Evolutionary conservation across 495 filamentous ascomycete genomes (phyloP), one percentile per base, ranked within the genome.

Genomic region (Glarea lozoyensis): DNA sequence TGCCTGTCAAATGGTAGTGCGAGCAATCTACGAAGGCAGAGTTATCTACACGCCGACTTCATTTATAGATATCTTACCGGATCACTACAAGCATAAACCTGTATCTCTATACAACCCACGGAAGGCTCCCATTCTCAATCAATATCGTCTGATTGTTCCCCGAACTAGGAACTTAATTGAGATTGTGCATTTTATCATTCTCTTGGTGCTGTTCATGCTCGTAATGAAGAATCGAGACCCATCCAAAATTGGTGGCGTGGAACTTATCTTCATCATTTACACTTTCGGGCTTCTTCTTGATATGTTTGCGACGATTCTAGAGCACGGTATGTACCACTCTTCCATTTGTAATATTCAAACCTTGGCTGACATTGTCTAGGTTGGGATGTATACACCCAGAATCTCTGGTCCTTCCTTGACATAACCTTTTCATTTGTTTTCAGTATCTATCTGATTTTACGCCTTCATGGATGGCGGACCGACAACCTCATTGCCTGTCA

Each of bases 341-440:
- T 31, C 10, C 11, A 2, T 45, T 22, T 9, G 15, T 11, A 18
- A 21, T 12, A 21, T 20, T 24, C 1, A 10, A 27, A 37, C 30
- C n/a, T 33, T 22, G 23, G 24, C 23, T 5, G 25, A 6, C n/a
- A 29, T 21, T n/a, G 16, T 6, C 4, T 18, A 52, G 46, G 78
- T 17, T 84, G 81, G 81, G 68, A 73, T 35, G 82, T 86, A 5
- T 84, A 85, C 53, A 83, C 81, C 4, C 79, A 87, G 52, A 84
- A 86, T 49, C 67, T 87, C 15, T 87, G 82, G 82, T 82, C 82
- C 0, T 87, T 87, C 57, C 69, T 87, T 11, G 82, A 87, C 49
- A 70, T 82, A 22, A 75, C 72, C 15, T 87, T 86, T 54, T 66
- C 72, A 17, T 16, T 61, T 35, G 76, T 85, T 18, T 86, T 80